phyloP scores from a whole-genome alignment of 371 early-diverging fungal species.

The Mortierella sp. region DNA sequence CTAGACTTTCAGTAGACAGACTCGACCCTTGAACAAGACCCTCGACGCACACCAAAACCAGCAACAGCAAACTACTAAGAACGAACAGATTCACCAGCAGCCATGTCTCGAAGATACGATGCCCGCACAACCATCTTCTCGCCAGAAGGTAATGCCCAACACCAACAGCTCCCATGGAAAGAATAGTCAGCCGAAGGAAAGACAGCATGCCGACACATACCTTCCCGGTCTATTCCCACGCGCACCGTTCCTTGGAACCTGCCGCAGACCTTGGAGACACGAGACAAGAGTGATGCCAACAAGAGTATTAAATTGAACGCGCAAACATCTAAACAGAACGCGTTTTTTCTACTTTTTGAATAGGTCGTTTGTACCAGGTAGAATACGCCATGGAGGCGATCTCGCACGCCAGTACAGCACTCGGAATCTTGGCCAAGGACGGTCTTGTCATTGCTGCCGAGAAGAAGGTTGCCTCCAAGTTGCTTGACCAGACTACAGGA shows the following conservation, averaged over 20 bases:
- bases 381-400: conserved; percentile 99
- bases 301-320: not conserved
- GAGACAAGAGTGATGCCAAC: not conserved
- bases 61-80: not conserved
- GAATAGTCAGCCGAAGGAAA: not conserved
- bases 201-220: not conserved
- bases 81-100: conserved; percentile 15
- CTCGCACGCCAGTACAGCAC: conserved; percentile 96
- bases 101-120: conserved; percentile 97
- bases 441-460: conserved; percentile 99
- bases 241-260: not conserved
- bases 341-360: not conserved
- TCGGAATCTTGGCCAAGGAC: conserved; percentile 95
- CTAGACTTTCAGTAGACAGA: not conserved
- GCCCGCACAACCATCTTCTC: conserved; percentile 98
- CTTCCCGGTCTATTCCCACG: not conserved
- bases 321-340: not conserved
- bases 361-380: conserved; percentile 99
- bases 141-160: conserved; percentile 87
- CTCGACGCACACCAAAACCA: not conserved
- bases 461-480: conserved; percentile 94
- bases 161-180: not conserved
- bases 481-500: conserved; percentile 87
- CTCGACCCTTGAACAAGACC: too few species aligned
- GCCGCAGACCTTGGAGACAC: not conserved